A percentile compares a stretch with the other conserved stretches of the same genome.
These are phyloP conservation scores for Geranium incanum DNA, from an alignment of 441 rosid genomes.

Conservation along the genomic window DNA sequence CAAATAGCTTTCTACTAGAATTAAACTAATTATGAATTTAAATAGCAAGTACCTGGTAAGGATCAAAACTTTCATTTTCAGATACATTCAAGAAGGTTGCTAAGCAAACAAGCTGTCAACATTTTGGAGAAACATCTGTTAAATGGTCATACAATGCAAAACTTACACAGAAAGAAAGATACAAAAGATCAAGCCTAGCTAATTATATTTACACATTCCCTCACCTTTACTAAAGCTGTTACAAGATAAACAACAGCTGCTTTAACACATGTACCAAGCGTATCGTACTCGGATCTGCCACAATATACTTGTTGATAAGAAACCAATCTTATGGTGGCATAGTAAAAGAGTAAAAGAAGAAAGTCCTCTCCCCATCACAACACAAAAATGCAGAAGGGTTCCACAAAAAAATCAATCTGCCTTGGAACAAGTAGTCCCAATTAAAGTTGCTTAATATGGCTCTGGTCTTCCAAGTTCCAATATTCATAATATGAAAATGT, in stretches of 20 bases:
- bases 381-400: background rate
- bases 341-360: background rate
- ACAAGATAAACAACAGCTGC: conserved; percentile 81
- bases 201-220: conserved; percentile 14
- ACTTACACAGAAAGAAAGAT: background rate
- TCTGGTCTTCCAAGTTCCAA: background rate
- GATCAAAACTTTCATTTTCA: conserved; percentile 75
- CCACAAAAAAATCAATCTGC: background rate
- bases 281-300: conserved; percentile 84
- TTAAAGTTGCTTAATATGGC: background rate
- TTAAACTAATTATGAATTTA: conserved; percentile 4
- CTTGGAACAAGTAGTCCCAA: background rate
- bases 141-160: background rate
- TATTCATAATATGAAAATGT: background rate
- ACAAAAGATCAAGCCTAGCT: background rate
- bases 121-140: conserved; percentile 1
- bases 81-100: conserved; percentile 87
- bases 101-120: conserved; percentile 76
- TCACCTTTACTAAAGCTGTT: conserved; percentile 78
- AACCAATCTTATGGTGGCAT: background rate
- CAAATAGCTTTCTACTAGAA: background rate
- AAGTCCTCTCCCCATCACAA: too few relatives aligned
- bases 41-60: conserved; percentile 55
- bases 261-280: conserved; percentile 79
- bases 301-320: background rate